phyloP scores from a whole-genome alignment of 768 basidiomycete species.

The Russula lepida region DNA sequence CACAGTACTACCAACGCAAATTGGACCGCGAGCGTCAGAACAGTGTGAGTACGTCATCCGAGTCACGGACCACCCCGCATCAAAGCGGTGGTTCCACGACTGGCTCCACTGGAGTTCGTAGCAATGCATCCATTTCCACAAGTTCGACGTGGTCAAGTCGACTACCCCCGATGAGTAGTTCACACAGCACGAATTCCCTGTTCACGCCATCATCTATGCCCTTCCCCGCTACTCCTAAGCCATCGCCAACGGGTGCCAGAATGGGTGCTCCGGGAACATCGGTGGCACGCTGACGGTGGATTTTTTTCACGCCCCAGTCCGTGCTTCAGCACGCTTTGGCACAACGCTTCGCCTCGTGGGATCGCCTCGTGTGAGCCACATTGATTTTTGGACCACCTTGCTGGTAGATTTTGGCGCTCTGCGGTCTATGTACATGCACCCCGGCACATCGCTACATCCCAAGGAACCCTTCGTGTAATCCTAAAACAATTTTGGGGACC shows the following conservation, averaged over 20 bases:
- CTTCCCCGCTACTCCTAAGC: conserved; percentile 5
- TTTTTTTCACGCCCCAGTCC: too few species aligned
- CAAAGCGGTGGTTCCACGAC: conserved; percentile 23
- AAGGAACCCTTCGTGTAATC: too few species aligned
- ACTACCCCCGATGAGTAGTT: conserved; percentile 16
- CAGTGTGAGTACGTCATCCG: conserved; percentile 22
- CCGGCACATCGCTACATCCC: too few species aligned
- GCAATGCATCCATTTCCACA: conserved; percentile 17
- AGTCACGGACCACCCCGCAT: conserved; percentile 18
- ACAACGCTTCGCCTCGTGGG: too few species aligned
- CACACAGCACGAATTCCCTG: conserved; percentile 10
- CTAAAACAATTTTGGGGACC: too few species aligned
- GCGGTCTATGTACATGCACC: too few species aligned
- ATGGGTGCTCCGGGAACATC: conserved; percentile 18
- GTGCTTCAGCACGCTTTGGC: too few species aligned
- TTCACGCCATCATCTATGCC: conserved; percentile 11
- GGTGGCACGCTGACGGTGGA: too few species aligned
- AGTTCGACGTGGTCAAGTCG: conserved; percentile 20
- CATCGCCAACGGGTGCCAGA: conserved; percentile 6
- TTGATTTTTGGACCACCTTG: too few species aligned
- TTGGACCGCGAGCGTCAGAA: conserved; percentile 25
- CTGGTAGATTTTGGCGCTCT: too few species aligned
- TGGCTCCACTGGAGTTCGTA: conserved; percentile 19
- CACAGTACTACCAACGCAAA: conserved; percentile 15
- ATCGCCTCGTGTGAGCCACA: too few species aligned